These are phyloP conservation scores for Leccinum olivaceopallidum DNA, from an alignment of 768 basidiomycete species.

Conservation along the genomic window DNA sequence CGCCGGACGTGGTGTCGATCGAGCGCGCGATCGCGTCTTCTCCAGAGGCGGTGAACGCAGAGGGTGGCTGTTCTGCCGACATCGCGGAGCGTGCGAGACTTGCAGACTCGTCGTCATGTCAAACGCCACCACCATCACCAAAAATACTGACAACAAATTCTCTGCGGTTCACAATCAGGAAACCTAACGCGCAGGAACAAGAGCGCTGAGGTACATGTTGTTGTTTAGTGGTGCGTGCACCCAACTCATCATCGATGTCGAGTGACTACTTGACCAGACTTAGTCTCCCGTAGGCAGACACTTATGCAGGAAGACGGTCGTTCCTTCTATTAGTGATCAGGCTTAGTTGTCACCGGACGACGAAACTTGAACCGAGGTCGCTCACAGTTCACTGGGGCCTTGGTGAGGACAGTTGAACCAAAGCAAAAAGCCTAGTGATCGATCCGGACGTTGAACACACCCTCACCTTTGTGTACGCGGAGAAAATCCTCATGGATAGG, in stretches of 20 bases:
- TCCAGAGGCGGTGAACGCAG: slow-evolving; percentile 54
- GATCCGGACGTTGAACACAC: no score
- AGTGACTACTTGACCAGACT: neutral
- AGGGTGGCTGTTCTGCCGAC: slow-evolving; percentile 11
- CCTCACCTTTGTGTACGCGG: no score
- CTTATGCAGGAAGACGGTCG: no score
- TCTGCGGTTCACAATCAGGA: neutral
- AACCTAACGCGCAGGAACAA: no score
- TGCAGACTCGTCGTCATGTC: neutral
- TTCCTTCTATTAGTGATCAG: no score
- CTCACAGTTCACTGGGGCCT: slow-evolving; percentile 13
- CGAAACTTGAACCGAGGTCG: slow-evolving; percentile 18
- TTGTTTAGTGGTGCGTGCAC: slow-evolving; percentile 21
- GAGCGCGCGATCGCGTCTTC: slow-evolving; percentile 63
- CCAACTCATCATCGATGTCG: neutral
- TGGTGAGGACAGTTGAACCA: no score
- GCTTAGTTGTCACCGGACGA: slow-evolving; percentile 17
- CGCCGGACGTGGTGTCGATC: slow-evolving; percentile 47
- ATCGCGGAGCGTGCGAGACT: slow-evolving; percentile 4
- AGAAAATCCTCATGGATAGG: no score
- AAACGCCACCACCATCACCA: neutral
- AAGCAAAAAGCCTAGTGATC: no score
- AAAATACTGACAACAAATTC: neutral
- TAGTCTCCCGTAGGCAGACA: no score
- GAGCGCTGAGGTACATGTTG: slow-evolving; percentile 25